Evolutionary conservation across 805 yeast genomes (phyloP).

Genomic region (Candida broadrunensis): DNA sequence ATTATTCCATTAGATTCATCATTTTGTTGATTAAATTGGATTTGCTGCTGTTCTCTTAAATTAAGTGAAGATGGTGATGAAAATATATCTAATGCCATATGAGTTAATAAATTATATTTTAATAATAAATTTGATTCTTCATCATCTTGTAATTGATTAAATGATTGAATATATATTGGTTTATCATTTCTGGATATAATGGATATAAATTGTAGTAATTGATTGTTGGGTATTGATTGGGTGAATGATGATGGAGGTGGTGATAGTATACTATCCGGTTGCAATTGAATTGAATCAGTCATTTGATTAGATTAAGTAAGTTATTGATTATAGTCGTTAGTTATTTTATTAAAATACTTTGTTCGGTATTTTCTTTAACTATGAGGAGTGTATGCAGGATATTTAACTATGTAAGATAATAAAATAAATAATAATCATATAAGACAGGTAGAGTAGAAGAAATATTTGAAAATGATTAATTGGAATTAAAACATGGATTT

Average conservation of each 20-base stretch:
- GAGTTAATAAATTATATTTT: constrained; percentile 69
- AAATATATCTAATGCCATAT: constrained; percentile 71
- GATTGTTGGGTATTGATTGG: neutral
- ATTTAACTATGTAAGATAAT: too few species aligned
- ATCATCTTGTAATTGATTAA: constrained; percentile 26
- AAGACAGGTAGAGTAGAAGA: constrained; percentile 34
- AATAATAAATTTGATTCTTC: constrained; percentile 44
- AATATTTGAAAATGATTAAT: constrained; percentile 51
- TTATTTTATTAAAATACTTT: too few species aligned
- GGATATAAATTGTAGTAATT: constrained; percentile 48
- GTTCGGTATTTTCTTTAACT: too few species aligned
- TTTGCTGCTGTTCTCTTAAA: constrained; percentile 35
- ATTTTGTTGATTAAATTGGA: neutral
- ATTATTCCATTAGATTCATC: constrained; percentile 18
- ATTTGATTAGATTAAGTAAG: too few species aligned
- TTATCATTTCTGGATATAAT: constrained; percentile 55
- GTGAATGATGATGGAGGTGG: neutral
- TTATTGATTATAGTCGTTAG: too few species aligned
- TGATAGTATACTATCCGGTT: neutral
- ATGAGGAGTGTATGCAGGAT: too few species aligned
- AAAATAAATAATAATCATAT: constrained; percentile 33
- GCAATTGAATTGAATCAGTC: neutral
- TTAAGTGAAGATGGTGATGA: constrained; percentile 47
- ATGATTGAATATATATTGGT: constrained; percentile 60
- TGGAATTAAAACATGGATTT: constrained; percentile 75